phyloP scores from a whole-genome alignment of 164 flowering plant genomes.

The Houttuynia cordata region DNA sequence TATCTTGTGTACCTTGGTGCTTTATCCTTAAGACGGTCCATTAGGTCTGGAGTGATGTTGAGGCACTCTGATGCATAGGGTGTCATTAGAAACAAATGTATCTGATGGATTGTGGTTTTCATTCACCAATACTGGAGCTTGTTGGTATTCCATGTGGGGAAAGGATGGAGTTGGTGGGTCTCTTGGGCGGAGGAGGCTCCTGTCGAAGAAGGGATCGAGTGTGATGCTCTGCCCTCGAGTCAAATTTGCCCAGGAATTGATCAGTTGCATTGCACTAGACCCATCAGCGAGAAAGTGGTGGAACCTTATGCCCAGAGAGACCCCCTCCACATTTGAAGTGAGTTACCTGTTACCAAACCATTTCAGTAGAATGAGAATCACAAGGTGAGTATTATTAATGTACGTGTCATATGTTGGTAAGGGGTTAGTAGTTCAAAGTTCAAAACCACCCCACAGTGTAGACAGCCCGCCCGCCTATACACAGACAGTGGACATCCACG shows the following conservation, averaged over 20 bases:
- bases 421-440: too few relatives aligned
- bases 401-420: too few relatives aligned
- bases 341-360: too few relatives aligned
- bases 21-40: slow-evolving; percentile 8
- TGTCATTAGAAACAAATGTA: background rate
- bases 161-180: too few relatives aligned
- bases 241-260: slow-evolving; percentile 36
- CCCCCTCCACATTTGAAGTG: slow-evolving; percentile 39
- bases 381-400: too few relatives aligned
- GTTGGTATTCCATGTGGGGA: slow-evolving; percentile 21
- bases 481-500: too few relatives aligned
- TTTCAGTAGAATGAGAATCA: too few relatives aligned
- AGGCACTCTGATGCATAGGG: slow-evolving; percentile 1
- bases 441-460: too few relatives aligned
- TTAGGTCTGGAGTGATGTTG: slow-evolving; percentile 9
- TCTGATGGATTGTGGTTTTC: too few relatives aligned
- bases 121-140: too few relatives aligned
- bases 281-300: slow-evolving; percentile 42
- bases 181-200: slow-evolving; percentile 12
- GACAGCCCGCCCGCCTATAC: too few relatives aligned
- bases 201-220: slow-evolving; percentile 22
- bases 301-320: slow-evolving; percentile 15
- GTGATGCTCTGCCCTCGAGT: slow-evolving; percentile 24
- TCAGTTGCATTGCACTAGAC: slow-evolving; percentile 25
- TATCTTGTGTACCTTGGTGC: too few relatives aligned